Conservation (phyloP, 1,139 yeast species). For the Magnusiomyces sp. region DNA sequence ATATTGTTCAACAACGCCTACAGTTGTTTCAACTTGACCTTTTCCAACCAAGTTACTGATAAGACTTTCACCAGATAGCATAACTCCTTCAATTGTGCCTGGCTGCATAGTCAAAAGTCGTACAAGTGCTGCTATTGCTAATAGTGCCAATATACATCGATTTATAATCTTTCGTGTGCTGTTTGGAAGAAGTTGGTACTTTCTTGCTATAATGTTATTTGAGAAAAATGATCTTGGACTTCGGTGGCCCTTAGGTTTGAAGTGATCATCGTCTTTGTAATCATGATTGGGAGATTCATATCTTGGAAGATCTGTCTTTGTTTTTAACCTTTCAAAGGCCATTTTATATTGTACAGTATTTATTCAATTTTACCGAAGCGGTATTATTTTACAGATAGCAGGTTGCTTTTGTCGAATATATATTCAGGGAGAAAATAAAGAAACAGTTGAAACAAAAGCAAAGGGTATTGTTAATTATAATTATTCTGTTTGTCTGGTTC, state of each 20-base stretch:
- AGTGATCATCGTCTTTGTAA: not conserved
- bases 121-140: not conserved
- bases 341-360: not conserved
- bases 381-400: too few species aligned
- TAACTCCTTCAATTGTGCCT: not conserved
- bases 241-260: not conserved
- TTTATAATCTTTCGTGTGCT: not conserved
- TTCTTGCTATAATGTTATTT: not conserved
- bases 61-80: not conserved
- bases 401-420: too few species aligned
- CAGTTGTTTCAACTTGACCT: not conserved
- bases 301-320: constrained; percentile 1
- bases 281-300: not conserved
- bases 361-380: too few species aligned
- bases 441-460: not conserved
- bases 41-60: not conserved
- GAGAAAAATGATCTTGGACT: not conserved
- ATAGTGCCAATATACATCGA: not conserved
- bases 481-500: not conserved
- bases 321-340: constrained; percentile 5
- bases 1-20: constrained; percentile 38
- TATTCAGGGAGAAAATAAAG: not conserved
- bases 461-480: not conserved
- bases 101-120: not conserved
- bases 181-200: not conserved